These are phyloP conservation scores for Alternaria tenuissima DNA, from an alignment of 2,329 filamentous ascomycete species.

Conservation along the genomic window DNA sequence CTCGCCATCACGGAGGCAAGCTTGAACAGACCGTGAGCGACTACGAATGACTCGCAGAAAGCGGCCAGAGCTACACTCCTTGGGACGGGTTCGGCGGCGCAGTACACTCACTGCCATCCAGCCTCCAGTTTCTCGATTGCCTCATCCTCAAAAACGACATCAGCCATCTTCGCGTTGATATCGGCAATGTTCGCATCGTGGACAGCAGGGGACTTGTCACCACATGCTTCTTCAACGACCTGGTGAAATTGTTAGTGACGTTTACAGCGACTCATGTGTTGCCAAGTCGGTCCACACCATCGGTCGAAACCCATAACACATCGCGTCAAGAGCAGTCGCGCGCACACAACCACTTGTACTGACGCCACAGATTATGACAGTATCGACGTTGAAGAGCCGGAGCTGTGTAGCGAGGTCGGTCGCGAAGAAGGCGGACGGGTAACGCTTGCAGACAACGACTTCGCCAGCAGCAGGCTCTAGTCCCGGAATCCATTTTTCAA, in stretches of 20 bases:
- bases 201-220: slow-evolving; percentile 56
- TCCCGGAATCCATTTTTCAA: slow-evolving; percentile 52
- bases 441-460: slow-evolving; percentile 54
- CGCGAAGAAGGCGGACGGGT: slow-evolving; percentile 57
- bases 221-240: slow-evolving; percentile 57
- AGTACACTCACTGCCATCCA: slow-evolving; percentile 44
- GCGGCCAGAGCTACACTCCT: neutral
- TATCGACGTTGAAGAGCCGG: slow-evolving; percentile 52
- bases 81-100: neutral
- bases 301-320: slow-evolving; percentile 56
- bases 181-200: slow-evolving; percentile 58
- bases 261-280: slow-evolving; percentile 13
- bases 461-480: slow-evolving; percentile 50
- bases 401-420: slow-evolving; percentile 55
- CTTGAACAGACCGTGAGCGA: neutral
- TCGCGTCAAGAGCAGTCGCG: slow-evolving; percentile 56
- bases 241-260: slow-evolving; percentile 20
- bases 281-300: slow-evolving; percentile 49
- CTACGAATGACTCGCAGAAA: neutral
- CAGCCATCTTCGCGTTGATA: slow-evolving; percentile 58
- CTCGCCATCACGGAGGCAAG: neutral
- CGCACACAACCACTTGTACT: slow-evolving; percentile 59
- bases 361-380: slow-evolving; percentile 58
- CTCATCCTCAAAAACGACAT: slow-evolving; percentile 55
- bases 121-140: slow-evolving; percentile 51